Base-by-base conservation (phyloP, 2,329 filamentous ascomycete species). In the Hymenoscyphus repandus region DNA sequence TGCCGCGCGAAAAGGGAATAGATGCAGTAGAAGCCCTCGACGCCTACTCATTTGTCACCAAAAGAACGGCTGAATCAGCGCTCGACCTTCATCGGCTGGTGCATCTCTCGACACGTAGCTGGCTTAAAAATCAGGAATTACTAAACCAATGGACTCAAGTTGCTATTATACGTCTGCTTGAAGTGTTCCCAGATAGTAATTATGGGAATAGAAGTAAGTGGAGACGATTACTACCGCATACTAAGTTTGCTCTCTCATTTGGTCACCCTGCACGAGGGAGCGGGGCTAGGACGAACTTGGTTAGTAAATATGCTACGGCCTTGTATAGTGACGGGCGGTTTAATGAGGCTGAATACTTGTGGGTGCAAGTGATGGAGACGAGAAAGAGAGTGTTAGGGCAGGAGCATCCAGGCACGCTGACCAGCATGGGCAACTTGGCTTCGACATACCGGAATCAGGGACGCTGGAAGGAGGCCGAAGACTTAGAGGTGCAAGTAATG, bases 31-130 rank as follows among this genome's bases (percentile, higher is more conserved):
- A 52, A 18, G 52, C 47, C 2, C 30, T 60, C 4, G 17, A 47
- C 6, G 54, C 54, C 7, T 60, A 58, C 42, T 53, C 52, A 18
- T 60, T 60, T 34, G 45, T 59, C 9, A 54, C 45, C 18, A 49
- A 46, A 51, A 52, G 49, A 15, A 32, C 12, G 13, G 32, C 3
- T 18, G 17, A 52, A 12, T 20, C 15, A 13, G 12, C 50, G 32
- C 18, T 55, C 27, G 48, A 59, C 45, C 7, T 59, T 5, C 56
- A 58, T 47, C 56, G 54, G 33, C 48, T 57, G 12, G 54, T 58
- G 13, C 51, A 58, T 51, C 34, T 57, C 11, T 37, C 52, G 15
- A 54, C 50, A 31, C 51, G 52, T 6, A 54, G 55, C 37, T 58
- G 54, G 56, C 45, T 58, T 40, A 27, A 47, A 49, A 49, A 51